Evolutionary conservation across 208 protist genomes (phyloP), one percentile per base, ranked within the genome.

Genomic region (Crithidia fasciculata): DNA sequence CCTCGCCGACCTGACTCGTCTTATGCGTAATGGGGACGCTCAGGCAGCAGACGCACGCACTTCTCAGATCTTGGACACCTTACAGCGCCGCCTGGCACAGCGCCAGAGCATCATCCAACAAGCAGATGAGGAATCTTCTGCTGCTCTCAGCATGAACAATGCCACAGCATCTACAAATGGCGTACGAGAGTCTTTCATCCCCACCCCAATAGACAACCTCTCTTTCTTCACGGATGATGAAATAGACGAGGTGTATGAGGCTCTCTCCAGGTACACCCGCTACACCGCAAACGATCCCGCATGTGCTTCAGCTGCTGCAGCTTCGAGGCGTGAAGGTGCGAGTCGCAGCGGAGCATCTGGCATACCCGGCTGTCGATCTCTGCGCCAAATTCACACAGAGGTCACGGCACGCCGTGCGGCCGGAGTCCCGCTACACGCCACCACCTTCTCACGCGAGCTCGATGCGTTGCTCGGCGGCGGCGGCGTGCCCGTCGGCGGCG

Each of bases 391-490:
- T 1, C 4, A 28, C n/a, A 43, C 47, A 0, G 74, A 79, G 6
- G 18, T 52, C 2, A 7, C 39, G 45, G 15, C 5, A 8, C 37
- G 49, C 2, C 61, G 55, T 2, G 9, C 39, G 12, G 16, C 10
- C 8, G 74, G 67, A 5, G 15, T 15, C 18, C 41, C 70, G 18
- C 59, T 67, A 3, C 86, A 75, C 15, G 74, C 94, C 6, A 86
- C 89, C 6, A 97, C 93, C 2, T 92, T 93, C 69, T 95, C 82
- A 37, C 67, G 78, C 16, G 74, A 53, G 36, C 81, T 98, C 6
- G 95, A 98, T 69, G 58, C 83, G 40, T 60, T 95, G 40, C 83
- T 98, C 2, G 87, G 90, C 13, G 80, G 90, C 13, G 80, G 80
- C 8, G 95, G 95, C 9, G 58, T 97, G 4, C 80, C 53, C n/a